Conservation (phyloP, 805 yeast species). For the Candida xiaguanensis region DNA sequence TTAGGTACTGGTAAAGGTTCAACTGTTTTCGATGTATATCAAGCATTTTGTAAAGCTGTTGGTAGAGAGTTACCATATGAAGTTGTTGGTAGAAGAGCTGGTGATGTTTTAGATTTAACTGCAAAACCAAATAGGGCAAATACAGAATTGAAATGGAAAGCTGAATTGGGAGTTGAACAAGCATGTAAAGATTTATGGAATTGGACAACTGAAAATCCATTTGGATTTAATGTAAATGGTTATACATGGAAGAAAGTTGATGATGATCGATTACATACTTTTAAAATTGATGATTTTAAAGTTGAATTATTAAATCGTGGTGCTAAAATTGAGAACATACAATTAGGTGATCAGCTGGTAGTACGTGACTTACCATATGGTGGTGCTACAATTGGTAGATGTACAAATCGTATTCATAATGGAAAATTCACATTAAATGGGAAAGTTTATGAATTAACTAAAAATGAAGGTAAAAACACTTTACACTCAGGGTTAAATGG, state of each 20-base stretch:
- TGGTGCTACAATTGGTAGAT: slow-evolving; percentile 65
- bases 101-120: slow-evolving; percentile 74
- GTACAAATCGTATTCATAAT: slow-evolving; percentile 54
- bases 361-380: slow-evolving; percentile 48
- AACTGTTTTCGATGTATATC: slow-evolving; percentile 68
- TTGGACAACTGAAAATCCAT: slow-evolving; percentile 70
- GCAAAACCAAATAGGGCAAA: slow-evolving; percentile 69
- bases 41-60: slow-evolving; percentile 61
- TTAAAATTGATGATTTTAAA: slow-evolving; percentile 23
- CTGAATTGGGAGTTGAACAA: slow-evolving; percentile 50
- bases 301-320: slow-evolving; percentile 49
- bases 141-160: slow-evolving; percentile 61
- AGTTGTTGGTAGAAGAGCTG: slow-evolving; percentile 64
- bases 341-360: slow-evolving; percentile 35
- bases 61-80: slow-evolving; percentile 63
- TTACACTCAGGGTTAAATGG: slow-evolving; percentile 57
- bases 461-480: slow-evolving; percentile 38
- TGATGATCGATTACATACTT: slow-evolving; percentile 35
- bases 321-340: slow-evolving; percentile 45
- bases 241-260: slow-evolving; percentile 32
- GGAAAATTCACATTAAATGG: slow-evolving; percentile 43
- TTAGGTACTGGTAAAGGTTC: slow-evolving; percentile 80
- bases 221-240: slow-evolving; percentile 44
- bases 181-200: slow-evolving; percentile 76
- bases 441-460: slow-evolving; percentile 34